Evolutionary conservation across 139 green algal species (phyloP).

Genomic region (Yamagishiella unicocca): DNA sequence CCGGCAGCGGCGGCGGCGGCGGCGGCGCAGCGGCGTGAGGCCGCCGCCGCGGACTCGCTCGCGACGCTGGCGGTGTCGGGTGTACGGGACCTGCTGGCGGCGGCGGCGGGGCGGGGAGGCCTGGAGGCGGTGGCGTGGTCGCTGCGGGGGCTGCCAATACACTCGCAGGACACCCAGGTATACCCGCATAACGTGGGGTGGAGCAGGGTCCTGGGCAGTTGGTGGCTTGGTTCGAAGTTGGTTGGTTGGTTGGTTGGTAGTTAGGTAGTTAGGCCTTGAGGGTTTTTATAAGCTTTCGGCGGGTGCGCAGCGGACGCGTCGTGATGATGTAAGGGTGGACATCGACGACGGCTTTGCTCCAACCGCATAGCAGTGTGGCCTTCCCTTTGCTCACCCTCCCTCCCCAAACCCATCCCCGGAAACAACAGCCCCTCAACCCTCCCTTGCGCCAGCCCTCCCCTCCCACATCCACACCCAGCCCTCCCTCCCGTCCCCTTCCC

Average conservation of each 20-base stretch:
- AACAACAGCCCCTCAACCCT: not conserved
- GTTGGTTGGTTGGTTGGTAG: no score
- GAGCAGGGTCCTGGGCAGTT: not conserved
- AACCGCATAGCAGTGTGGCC: not conserved
- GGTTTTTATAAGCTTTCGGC: no score
- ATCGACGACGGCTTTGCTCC: not conserved
- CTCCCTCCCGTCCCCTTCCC: not conserved
- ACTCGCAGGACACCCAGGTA: slow-evolving; percentile 40
- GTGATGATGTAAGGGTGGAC: not conserved
- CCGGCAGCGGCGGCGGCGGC: not conserved
- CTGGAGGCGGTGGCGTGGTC: slow-evolving; percentile 40
- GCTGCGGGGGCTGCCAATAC: slow-evolving; percentile 25
- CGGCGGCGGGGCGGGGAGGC: slow-evolving; percentile 18
- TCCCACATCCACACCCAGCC: not conserved
- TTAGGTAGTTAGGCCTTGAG: not conserved
- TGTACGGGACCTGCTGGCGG: slow-evolving; percentile 41
- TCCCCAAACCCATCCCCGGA: not conserved
- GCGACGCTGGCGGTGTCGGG: slow-evolving; percentile 48
- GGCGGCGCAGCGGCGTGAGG: not conserved
- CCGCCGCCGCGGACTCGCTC: slow-evolving; percentile 36
- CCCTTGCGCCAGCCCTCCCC: not conserved
- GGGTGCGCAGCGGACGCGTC: not conserved
- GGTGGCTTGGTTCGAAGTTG: not conserved
- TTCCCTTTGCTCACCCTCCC: not conserved
- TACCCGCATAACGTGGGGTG: no score